A percentile compares a stretch with the other conserved stretches of the same genome.
These are phyloP conservation scores for Sorghum bicolor DNA, from an alignment of 176 grass and related monocot genomes.

Conservation along the genomic window DNA sequence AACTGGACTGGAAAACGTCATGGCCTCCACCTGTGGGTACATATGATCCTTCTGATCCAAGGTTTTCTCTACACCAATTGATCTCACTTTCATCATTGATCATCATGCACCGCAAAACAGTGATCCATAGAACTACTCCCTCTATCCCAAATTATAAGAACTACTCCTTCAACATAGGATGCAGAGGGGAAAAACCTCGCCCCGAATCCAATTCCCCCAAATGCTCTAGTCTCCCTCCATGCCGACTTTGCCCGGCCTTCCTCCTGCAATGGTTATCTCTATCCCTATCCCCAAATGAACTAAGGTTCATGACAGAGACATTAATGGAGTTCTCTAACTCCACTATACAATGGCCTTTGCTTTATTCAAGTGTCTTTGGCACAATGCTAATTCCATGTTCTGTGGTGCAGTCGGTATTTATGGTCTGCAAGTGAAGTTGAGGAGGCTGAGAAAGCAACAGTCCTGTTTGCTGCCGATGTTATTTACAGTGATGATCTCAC, in stretches of 20 bases:
- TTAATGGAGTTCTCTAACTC: background rate
- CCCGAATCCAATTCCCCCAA: too few species aligned
- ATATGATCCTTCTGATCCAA: slow-evolving; percentile 44
- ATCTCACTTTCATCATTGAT: background rate
- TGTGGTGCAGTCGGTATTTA: slow-evolving; percentile 36
- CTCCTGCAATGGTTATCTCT: too few species aligned
- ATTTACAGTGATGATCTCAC: slow-evolving; percentile 86
- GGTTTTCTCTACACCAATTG: slow-evolving; percentile 20
- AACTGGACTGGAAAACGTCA: slow-evolving; percentile 69
- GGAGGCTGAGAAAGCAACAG: slow-evolving; percentile 57
- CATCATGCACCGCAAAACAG: background rate
- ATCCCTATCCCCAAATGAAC: too few species aligned
- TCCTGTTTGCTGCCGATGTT: slow-evolving; percentile 78
- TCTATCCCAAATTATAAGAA: too few species aligned
- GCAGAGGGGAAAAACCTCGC: too few species aligned
- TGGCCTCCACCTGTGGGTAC: slow-evolving; percentile 56
- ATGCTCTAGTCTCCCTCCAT: too few species aligned
- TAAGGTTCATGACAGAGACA: too few species aligned
- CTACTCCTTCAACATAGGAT: too few species aligned
- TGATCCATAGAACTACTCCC: too few species aligned
- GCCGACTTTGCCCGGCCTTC: too few species aligned
- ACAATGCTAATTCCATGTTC: background rate
- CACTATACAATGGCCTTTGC: background rate
- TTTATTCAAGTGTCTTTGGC: background rate
- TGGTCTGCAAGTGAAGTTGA: slow-evolving; percentile 64